Base-by-base conservation (phyloP, 108 stramenopile genomes). In the Fistulifera solaris region DNA sequence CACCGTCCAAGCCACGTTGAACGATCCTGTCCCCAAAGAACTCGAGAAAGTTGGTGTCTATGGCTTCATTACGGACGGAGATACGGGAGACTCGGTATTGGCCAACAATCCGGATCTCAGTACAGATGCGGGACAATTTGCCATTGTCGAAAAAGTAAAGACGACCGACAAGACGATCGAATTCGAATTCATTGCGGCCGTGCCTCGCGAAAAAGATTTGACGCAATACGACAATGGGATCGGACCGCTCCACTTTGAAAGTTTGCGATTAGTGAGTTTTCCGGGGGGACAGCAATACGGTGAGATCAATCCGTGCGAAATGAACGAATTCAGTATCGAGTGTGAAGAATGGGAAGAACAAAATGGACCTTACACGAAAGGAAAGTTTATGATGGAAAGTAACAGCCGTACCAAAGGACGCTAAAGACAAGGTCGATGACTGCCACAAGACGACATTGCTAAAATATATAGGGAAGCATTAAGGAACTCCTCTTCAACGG, bases 241-340 rank as follows among this genome's bases (percentile, higher is more conserved):
- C 55, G 85, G 85, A 0, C 85, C 83, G 24, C 55, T 91, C 17
- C 52, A 80, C 23, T 88, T 87, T 53, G 62, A 65, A 23, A 66
- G 74, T 39, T 55, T 91, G 24, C 68, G 88, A 40, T 63, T 92
- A 28, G 76, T 94, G 27, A 75, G 72, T 48, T 94, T 77, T 70
- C 90, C 94, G 2, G 94, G 94, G 25, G 94, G 91, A 27, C 87
- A 91, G 63, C 91, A 91, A 64, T 95, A 85, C 69, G 94, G 94
- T 21, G 91, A 90, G 16, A 91, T 95, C 47, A 89, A 71, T 61
- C 92, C 92, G 15, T 95, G 94, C 62, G 94, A 95, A 65, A 95
- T 95, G 94, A 90, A 95, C 58, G 92, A 93, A 59, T 87, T 95
- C 43, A 78, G 78, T 38, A 84, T 71, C 18, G 94, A 92, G 58